Conservation (phyloP, 352 stramenopile genomes). For the Phytophthora pinifolia region DNA sequence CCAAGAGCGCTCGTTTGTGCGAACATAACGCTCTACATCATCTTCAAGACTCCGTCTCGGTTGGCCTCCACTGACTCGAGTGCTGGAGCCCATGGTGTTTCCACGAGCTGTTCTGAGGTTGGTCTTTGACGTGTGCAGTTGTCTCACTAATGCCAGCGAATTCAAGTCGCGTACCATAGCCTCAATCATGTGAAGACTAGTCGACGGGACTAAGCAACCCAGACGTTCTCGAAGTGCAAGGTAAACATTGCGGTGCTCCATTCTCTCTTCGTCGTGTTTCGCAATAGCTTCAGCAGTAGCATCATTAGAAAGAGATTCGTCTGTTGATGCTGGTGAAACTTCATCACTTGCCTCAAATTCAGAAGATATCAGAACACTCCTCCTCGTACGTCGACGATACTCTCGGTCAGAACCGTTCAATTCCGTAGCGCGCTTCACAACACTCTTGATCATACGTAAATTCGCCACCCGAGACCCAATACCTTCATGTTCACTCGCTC, state of each 20-base stretch:
- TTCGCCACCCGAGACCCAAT: constrained; percentile 9
- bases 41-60: constrained; percentile 29
- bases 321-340: background rate
- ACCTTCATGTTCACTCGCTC: constrained; percentile 1
- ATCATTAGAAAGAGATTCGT: constrained; percentile 4
- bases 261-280: constrained; percentile 26
- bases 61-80: background rate
- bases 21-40: constrained; percentile 28
- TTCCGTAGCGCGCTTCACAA: constrained; percentile 28
- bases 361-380: constrained; percentile 5
- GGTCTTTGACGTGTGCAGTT: constrained; percentile 31
- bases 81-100: background rate
- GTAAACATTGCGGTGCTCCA: constrained; percentile 44
- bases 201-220: constrained; percentile 14
- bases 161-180: constrained; percentile 46
- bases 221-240: constrained; percentile 42
- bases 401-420: constrained; percentile 27
- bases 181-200: constrained; percentile 39
- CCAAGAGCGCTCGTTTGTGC: constrained; percentile 24
- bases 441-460: constrained; percentile 21
- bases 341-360: constrained; percentile 23
- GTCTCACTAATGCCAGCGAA: constrained; percentile 16
- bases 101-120: constrained; percentile 5
- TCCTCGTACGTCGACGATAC: constrained; percentile 6
- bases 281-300: constrained; percentile 12